Conservation (phyloP, 2,329 filamentous ascomycete genomes). For the Diaporthe citrichinensis region DNA sequence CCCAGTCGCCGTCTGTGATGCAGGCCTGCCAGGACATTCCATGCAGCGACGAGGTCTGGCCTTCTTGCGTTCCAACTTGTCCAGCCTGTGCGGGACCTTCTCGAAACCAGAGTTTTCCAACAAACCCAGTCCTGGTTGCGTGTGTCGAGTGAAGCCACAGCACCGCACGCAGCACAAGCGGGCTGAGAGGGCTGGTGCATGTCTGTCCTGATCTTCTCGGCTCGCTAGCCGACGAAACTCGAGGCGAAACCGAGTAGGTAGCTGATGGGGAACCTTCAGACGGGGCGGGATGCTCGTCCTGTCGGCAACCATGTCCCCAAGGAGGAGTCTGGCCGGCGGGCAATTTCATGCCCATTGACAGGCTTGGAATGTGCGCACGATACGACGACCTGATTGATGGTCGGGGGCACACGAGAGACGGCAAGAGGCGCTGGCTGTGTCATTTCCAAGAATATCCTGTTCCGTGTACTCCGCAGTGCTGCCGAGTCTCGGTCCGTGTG, state of each 20-base stretch:
- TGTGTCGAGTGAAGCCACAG: constrained; percentile 19
- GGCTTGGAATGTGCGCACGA: background rate
- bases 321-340: constrained; percentile 18
- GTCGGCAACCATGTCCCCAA: constrained; percentile 22
- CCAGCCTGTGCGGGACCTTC: constrained; percentile 23
- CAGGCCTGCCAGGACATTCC: constrained; percentile 25
- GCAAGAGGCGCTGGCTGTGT: constrained; percentile 31
- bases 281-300: background rate
- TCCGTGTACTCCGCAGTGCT: constrained; percentile 5
- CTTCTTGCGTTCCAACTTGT: constrained; percentile 3
- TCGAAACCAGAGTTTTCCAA: constrained; percentile 30
- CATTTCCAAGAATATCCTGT: constrained; percentile 36
- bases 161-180: background rate
- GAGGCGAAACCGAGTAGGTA: constrained; percentile 26
- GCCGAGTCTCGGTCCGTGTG: constrained; percentile 32
- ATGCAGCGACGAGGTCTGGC: constrained; percentile 12
- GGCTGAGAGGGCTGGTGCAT: constrained; percentile 2
- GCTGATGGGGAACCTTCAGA: constrained; percentile 17
- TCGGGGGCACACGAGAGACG: background rate
- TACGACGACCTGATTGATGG: constrained; percentile 1
- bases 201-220: constrained; percentile 31
- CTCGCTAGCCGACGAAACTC: constrained; percentile 38
- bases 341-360: constrained; percentile 23
- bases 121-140: constrained; percentile 13
- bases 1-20: constrained; percentile 22